Evolutionary conservation across 768 basidiomycete species (phyloP).

Genomic region (Leccinum obscurum): DNA sequence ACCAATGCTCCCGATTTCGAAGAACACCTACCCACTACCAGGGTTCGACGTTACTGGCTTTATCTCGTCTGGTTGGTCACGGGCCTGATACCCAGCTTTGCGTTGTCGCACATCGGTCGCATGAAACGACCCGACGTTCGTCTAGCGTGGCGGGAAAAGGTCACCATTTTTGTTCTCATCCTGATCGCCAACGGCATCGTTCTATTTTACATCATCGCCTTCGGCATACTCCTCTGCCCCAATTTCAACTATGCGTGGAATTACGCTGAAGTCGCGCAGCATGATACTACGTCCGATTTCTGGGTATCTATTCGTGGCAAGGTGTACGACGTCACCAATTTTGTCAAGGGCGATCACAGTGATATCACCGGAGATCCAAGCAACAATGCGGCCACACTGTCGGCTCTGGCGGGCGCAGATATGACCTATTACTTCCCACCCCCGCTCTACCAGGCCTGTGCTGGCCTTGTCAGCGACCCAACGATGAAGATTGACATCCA

Average conservation of each 20-base stretch:
- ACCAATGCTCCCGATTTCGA: conserved; percentile 51
- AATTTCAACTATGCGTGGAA: conserved; percentile 63
- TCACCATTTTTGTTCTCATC: conserved; percentile 64
- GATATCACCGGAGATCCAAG: conserved; percentile 56
- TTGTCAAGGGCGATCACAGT: conserved; percentile 61
- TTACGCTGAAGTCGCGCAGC: conserved; percentile 47
- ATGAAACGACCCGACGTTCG: conserved; percentile 71
- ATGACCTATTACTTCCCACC: conserved; percentile 63
- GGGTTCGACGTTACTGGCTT: conserved; percentile 59
- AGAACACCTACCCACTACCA: conserved; percentile 53
- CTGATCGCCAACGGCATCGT: conserved; percentile 51
- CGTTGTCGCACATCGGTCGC: conserved; percentile 49
- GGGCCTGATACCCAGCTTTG: conserved; percentile 55
- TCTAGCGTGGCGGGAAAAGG: conserved; percentile 69
- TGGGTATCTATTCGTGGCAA: conserved; percentile 64
- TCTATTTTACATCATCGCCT: conserved; percentile 67
- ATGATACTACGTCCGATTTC: conserved; percentile 51
- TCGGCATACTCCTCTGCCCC: conserved; percentile 62
- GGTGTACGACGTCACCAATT: conserved; percentile 62
- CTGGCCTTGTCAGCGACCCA: conserved; percentile 52
- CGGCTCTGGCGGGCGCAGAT: conserved; percentile 60
- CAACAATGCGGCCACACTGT: conserved; percentile 46
- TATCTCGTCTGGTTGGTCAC: conserved; percentile 53
- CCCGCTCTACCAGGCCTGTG: conserved; percentile 59
- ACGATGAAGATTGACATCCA: conserved; percentile 41